Percentiles rank a stretch among this genome's conserved stretches.
phyloP scores from a whole-genome alignment of 768 basidiomycete species.

The Boletus eberwhitei region DNA sequence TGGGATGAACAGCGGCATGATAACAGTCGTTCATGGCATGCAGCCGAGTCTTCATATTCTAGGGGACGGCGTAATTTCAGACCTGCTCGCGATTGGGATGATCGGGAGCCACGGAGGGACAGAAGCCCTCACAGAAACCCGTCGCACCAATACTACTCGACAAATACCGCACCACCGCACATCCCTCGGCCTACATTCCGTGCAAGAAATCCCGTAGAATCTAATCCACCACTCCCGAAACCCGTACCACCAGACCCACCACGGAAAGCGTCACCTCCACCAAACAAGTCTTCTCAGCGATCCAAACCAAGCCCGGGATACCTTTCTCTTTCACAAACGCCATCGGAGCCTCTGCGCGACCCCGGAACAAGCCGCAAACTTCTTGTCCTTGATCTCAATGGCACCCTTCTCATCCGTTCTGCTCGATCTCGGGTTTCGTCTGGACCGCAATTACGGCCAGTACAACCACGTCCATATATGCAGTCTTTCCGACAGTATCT shows the following conservation, averaged over 20 bases:
- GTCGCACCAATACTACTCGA: constrained; percentile 10
- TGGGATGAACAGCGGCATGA: constrained; percentile 11
- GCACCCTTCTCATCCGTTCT: constrained; percentile 65
- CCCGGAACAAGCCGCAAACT: constrained; percentile 50
- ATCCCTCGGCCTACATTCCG: constrained; percentile 5
- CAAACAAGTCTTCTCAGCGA: not conserved
- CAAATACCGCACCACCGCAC: constrained; percentile 7
- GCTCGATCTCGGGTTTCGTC: constrained; percentile 19
- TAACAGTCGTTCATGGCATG: constrained; percentile 5
- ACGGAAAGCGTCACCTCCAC: constrained; percentile 3
- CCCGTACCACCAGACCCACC: not conserved
- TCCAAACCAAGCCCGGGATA: constrained; percentile 35
- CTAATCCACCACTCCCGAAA: not conserved
- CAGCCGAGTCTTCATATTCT: constrained; percentile 12
- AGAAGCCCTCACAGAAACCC: not conserved
- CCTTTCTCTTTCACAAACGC: constrained; percentile 30
- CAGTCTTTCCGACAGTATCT: constrained; percentile 58
- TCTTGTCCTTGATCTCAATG: constrained; percentile 65
- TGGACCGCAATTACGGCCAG: constrained; percentile 31
- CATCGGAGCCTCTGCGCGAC: constrained; percentile 27
- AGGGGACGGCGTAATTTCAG: constrained; percentile 4
- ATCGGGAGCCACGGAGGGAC: constrained; percentile 6
- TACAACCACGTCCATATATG: constrained; percentile 67
- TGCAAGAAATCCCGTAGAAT: constrained; percentile 5
- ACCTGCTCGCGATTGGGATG: constrained; percentile 3